These are phyloP conservation scores for Cyberlindnera maclurae DNA, from an alignment of 805 yeast species.

Conservation along the genomic window DNA sequence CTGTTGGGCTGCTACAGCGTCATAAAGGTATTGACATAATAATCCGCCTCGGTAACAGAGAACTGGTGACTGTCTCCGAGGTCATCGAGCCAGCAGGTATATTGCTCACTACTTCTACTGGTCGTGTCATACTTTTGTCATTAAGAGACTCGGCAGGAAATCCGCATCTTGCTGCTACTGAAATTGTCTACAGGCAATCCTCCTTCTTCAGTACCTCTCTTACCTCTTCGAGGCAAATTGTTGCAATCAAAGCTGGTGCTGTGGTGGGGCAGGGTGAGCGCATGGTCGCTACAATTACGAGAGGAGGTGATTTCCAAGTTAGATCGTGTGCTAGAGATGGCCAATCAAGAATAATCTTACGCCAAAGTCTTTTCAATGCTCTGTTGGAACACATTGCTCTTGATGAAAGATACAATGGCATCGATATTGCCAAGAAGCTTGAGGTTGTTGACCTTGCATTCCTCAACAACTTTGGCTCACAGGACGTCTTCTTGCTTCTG, in stretches of 20 bases:
- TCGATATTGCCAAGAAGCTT: conserved; percentile 30
- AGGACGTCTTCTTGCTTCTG: conserved; percentile 41
- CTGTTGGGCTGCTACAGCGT: conserved; percentile 47
- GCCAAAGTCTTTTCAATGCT: conserved; percentile 28
- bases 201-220: conserved; percentile 29
- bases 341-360: conserved; percentile 31
- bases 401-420: conserved; percentile 42
- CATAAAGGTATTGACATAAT: conserved; percentile 28
- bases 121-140: conserved; percentile 54
- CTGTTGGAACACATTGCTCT: conserved; percentile 31
- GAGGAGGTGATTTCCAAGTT: conserved; percentile 37
- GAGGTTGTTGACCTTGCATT: conserved; percentile 58
- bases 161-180: conserved; percentile 31
- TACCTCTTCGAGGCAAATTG: conserved; percentile 35
- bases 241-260: conserved; percentile 50
- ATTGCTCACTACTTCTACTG: conserved; percentile 60
- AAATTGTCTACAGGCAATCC: conserved; percentile 24
- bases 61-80: conserved; percentile 48
- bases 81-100: conserved; percentile 72
- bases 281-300: conserved; percentile 33
- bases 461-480: conserved; percentile 28
- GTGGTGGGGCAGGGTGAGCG: conserved; percentile 45
- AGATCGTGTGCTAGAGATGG: conserved; percentile 45
- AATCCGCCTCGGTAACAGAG: conserved; percentile 42
- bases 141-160: conserved; percentile 66